These are phyloP conservation scores for Juglanconis oblonga DNA, from an alignment of 2,329 filamentous ascomycete genomes.

Conservation along the genomic window DNA sequence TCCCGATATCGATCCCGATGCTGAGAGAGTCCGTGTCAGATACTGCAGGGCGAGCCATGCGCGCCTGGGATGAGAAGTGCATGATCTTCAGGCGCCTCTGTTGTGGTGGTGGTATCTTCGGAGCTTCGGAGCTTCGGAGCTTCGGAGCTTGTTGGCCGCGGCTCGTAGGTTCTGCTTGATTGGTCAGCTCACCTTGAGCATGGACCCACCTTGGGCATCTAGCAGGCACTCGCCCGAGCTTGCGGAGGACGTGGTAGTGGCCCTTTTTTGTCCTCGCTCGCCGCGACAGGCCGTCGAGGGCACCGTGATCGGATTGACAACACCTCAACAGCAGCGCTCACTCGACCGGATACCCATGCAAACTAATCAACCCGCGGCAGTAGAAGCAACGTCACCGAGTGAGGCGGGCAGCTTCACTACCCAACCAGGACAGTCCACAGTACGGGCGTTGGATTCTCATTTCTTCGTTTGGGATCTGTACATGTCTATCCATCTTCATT, in stretches of 20 bases:
- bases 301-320: too few relatives aligned
- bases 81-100: background rate
- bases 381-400: background rate
- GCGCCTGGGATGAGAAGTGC: background rate
- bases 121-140: background rate
- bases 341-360: too few relatives aligned
- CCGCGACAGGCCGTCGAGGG: too few relatives aligned
- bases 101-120: background rate
- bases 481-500: slow-evolving; percentile 14
- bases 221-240: too few relatives aligned
- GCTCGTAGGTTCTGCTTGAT: background rate
- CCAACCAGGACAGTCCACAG: too few relatives aligned
- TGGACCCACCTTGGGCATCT: background rate
- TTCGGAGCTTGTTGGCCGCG: background rate
- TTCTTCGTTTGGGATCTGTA: slow-evolving; percentile 7
- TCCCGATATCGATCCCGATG: background rate
- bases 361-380: too few relatives aligned
- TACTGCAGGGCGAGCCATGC: background rate
- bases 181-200: background rate
- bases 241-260: background rate
- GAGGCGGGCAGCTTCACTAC: background rate
- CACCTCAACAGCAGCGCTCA: too few relatives aligned
- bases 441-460: background rate
- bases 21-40: background rate
- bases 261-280: too few relatives aligned